Conservation (phyloP, 75 land plant species). For the Picea glauca region DNA sequence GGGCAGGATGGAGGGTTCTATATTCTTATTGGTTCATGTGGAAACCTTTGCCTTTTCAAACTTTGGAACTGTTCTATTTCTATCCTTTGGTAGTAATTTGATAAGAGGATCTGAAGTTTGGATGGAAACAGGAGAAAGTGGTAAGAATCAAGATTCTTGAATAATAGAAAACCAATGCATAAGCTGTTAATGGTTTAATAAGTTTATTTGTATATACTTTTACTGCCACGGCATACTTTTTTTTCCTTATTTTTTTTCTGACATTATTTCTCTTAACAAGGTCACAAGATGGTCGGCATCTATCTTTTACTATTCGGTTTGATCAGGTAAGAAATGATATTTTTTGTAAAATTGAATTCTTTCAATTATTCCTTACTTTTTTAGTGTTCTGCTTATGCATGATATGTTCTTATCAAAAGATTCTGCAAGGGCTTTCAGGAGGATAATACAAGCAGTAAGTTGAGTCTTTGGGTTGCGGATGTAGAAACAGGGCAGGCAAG, state of each 20-base stretch:
- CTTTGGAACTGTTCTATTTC: not conserved
- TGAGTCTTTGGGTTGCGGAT: constrained; percentile 90
- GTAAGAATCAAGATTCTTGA: not conserved
- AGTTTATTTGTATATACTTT: too few species aligned
- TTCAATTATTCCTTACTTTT: not conserved
- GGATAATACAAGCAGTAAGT: constrained; percentile 50
- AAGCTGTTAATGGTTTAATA: not conserved
- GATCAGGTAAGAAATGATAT: constrained; percentile 37
- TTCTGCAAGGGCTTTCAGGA: constrained; percentile 37
- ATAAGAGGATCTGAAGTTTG: not conserved
- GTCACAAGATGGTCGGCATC: constrained; percentile 87
- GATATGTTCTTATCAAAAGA: not conserved
- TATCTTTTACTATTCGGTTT: constrained; percentile 70
- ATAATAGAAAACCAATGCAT: not conserved
- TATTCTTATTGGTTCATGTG: not conserved
- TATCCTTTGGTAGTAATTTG: not conserved
- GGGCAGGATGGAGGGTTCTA: not conserved
- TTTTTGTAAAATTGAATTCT: not conserved
- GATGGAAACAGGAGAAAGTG: not conserved
- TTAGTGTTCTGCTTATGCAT: not conserved
- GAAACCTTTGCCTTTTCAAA: not conserved
- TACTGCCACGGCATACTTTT: too few species aligned
- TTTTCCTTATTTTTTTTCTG: not conserved
- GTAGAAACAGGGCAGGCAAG: constrained; percentile 77
- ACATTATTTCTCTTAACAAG: constrained; percentile 21